Evolutionary conservation across 805 yeast genomes (phyloP), one percentile per base, ranked within the genome.

Genomic region (Metschnikowia shivogae): DNA sequence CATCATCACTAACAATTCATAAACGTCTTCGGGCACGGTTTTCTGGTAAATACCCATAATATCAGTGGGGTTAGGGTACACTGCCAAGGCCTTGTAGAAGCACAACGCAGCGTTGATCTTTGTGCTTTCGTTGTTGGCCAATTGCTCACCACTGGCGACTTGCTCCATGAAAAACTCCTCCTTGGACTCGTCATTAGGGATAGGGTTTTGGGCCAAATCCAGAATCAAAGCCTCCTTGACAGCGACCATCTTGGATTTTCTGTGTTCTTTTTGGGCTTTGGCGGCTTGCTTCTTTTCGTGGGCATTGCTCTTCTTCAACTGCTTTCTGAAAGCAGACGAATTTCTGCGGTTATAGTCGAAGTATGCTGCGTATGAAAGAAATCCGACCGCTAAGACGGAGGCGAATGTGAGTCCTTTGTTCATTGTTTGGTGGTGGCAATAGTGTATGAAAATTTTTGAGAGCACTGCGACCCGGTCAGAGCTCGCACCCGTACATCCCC

Each of bases 41-140:
- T 86, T 86, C 73, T 92, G 97, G 71, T 88, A 92, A 58, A 92
- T 82, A 42, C 84, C 85, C 63, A 93, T 76, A 57, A 93, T 80
- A 59, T 89, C 97, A 45, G 95, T 84, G 48, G 99, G 99, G 66
- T 86, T 84, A 50, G 99, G 98, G 67, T 90, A 92, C 41, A 89
- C 90, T 34, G 88, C 80, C 62, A 93, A 76, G 11, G 97, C 98
- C 67, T 88, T 86, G 79, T 93, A 93, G 77, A 89, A 93, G 55
- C 84, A 78, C 55, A 90, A 74, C 32, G 99, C 98, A 36, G 97
- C 84, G 48, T 84, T 88, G 52, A 85, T 68, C 64, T 86, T 88
- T 55, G 78, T 76, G 53, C 82, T 84, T 50, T 85, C 82, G 29
- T 70, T 61, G 52, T 78, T 72, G 52, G 88, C 79, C 56, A 86